Evolutionary conservation across 116 monocot species (phyloP), one percentile per base, ranked within the genome.

Genomic region (Phalaenopsis hybrid): DNA sequence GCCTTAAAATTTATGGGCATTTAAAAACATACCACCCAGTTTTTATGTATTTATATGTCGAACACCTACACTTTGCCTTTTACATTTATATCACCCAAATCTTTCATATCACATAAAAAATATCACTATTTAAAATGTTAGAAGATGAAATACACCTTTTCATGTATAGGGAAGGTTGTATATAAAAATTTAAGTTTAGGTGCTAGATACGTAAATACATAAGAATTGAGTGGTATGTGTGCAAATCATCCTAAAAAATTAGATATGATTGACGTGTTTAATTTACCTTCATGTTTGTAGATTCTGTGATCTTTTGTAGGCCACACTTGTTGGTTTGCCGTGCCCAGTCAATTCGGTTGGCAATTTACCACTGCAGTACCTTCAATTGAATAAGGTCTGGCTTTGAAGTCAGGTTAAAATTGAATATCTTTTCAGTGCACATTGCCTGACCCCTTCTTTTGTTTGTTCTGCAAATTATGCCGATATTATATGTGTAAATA

Each of bases 271-370:
- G 7, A 48, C 25, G 31, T 68, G 17, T 18, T 80, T 16, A 10
- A 31, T 25, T 69, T 81, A 4, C 41, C 55, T 58, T 45, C 8
- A 82, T 78, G 15, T 34, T 67, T 57, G 61, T 57, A 79, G 20
- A 69, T 74, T 21, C 68, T 51, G 50, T 78, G 48, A 31, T 34
- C 45, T 79, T 80, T 85, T 33, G 41, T 86, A 96, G 96, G 88
- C 96, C 17, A 96, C 96, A 81, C 88, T 96, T 59, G 86, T 94
- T 86, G 96, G 96, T 69, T 85, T 92, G 85, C 94, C 96, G 43
- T 94, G 96, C 45, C 96, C 96, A 13, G 82, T 94, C 76, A 96
- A 96, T 88, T 96, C 96, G 82, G 96, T 96, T 79, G 92, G 96
- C 84, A 86, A 75, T 81, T 82, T 96, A 58, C 96, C 96, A 43